Conservation (phyloP, 768 basidiomycete species). For the Lactifluus hygrophoroides region DNA sequence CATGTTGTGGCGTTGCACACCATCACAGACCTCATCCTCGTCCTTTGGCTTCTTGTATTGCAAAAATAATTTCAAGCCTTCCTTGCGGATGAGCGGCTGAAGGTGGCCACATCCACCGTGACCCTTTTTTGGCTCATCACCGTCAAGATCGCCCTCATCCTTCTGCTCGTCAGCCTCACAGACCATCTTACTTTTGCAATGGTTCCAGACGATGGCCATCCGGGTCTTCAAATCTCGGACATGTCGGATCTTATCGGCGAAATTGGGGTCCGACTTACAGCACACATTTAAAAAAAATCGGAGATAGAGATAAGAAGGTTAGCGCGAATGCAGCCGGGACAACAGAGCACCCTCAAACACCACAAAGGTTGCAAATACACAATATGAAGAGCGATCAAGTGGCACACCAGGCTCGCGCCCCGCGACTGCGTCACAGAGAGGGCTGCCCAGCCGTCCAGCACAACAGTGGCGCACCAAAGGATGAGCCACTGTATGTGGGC, state of each 20-base stretch:
- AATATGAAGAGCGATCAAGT: slow-evolving; percentile 51
- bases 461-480: slow-evolving; percentile 32
- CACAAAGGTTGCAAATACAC: slow-evolving; percentile 20
- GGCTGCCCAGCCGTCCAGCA: slow-evolving; percentile 40
- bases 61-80: slow-evolving; percentile 89
- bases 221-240: slow-evolving; percentile 79
- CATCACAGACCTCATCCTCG: slow-evolving; percentile 70
- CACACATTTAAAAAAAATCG: slow-evolving; percentile 20
- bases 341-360: slow-evolving; percentile 20
- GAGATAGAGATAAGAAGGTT: slow-evolving; percentile 45
- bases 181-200: slow-evolving; percentile 80
- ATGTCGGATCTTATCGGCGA: slow-evolving; percentile 82
- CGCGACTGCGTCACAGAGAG: slow-evolving; percentile 69
- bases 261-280: slow-evolving; percentile 72
- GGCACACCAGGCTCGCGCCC: slow-evolving; percentile 47
- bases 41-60: slow-evolving; percentile 94
- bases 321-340: slow-evolving; percentile 39
- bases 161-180: slow-evolving; percentile 88
- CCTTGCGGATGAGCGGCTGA: slow-evolving; percentile 87
- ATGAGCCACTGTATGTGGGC: slow-evolving; percentile 23
- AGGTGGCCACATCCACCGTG: slow-evolving; percentile 96
- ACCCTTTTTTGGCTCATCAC: slow-evolving; percentile 73
- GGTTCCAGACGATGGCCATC: slow-evolving; percentile 77
- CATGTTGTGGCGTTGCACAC: slow-evolving; percentile 4
- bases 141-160: slow-evolving; percentile 67